Evolutionary conservation across 495 filamentous ascomycete species (phyloP).

Genomic region (Friedmanniomyces endolithicus): DNA sequence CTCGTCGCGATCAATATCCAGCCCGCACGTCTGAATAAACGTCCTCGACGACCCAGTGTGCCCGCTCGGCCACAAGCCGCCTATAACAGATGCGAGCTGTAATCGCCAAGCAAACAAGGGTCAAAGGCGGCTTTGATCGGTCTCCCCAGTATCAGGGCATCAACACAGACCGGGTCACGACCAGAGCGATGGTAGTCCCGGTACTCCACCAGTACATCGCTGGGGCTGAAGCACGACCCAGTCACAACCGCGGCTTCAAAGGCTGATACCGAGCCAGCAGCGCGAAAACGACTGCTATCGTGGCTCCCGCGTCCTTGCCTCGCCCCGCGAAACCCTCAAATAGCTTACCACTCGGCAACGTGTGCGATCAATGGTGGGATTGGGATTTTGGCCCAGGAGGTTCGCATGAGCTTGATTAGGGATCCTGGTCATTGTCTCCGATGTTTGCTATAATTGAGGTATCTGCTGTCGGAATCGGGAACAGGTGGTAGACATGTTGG

Average conservation of each 20-base stretch:
- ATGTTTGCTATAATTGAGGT: background rate
- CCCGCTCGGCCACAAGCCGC: slow-evolving; percentile 7
- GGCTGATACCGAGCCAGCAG: slow-evolving; percentile 33
- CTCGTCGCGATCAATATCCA: slow-evolving; percentile 28
- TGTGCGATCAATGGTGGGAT: background rate
- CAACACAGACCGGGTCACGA: background rate
- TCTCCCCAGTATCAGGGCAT: background rate
- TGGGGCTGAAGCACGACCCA: slow-evolving; percentile 1
- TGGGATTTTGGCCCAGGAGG: background rate
- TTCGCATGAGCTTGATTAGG: background rate
- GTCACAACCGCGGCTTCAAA: slow-evolving; percentile 29
- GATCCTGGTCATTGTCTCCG: background rate
- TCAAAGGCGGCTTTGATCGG: background rate
- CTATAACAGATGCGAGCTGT: background rate
- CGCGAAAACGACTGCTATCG: slow-evolving; percentile 32
- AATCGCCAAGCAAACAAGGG: background rate
- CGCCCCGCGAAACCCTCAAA: slow-evolving; percentile 40
- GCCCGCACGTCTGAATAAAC: slow-evolving; percentile 29
- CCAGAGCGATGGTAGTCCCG: background rate
- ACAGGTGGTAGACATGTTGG: background rate
- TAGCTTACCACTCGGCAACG: too few species aligned
- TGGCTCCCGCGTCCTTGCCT: slow-evolving; percentile 37
- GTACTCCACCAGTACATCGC: background rate
- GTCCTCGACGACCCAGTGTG: slow-evolving; percentile 26
- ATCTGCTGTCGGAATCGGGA: background rate